Evolutionary conservation across 2,329 filamentous ascomycete species (phyloP).

Genomic region (Xylogone sp.): DNA sequence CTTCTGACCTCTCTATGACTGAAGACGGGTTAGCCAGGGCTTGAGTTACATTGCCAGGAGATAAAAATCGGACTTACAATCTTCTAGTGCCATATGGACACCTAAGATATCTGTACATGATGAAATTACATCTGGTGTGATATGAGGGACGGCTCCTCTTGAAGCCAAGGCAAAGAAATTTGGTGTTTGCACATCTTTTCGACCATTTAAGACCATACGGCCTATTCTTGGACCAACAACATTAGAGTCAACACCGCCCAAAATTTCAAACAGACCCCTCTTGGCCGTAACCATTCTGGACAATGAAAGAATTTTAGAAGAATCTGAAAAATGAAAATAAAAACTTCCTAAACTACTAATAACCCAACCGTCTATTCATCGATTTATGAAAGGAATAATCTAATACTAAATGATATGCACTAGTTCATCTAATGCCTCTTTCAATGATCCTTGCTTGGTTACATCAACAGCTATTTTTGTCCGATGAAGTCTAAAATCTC

Average conservation of each 20-base stretch:
- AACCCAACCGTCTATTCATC: not conserved
- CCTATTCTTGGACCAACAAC: conserved; percentile 21
- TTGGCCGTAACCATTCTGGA: conserved; percentile 5
- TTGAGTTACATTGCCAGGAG: not conserved
- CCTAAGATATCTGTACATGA: conserved; percentile 63
- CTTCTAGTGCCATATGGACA: conserved; percentile 81
- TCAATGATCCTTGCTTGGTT: not conserved
- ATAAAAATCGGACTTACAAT: conserved; percentile 62
- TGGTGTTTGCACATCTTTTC: conserved; percentile 73
- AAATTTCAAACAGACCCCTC: conserved; percentile 18
- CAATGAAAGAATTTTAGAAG: not conserved
- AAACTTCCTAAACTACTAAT: not conserved
- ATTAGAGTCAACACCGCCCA: conserved; percentile 12
- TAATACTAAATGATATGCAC: too few species aligned
- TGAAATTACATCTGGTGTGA: conserved; percentile 78
- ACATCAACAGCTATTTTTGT: not conserved
- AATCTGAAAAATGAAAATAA: not conserved
- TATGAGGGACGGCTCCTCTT: conserved; percentile 78
- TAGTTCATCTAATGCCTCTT: too few species aligned
- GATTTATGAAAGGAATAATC: not conserved
- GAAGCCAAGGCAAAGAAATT: conserved; percentile 78
- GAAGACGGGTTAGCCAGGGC: conserved; percentile 6
- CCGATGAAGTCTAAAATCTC: not conserved
- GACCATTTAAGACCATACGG: conserved; percentile 52
- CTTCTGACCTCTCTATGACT: conserved; percentile 51